Percentiles rank a stretch among this genome's conserved stretches.
Evolutionary conservation across 306 rosid species (phyloP).

Genomic region (Purshia tridentata): DNA sequence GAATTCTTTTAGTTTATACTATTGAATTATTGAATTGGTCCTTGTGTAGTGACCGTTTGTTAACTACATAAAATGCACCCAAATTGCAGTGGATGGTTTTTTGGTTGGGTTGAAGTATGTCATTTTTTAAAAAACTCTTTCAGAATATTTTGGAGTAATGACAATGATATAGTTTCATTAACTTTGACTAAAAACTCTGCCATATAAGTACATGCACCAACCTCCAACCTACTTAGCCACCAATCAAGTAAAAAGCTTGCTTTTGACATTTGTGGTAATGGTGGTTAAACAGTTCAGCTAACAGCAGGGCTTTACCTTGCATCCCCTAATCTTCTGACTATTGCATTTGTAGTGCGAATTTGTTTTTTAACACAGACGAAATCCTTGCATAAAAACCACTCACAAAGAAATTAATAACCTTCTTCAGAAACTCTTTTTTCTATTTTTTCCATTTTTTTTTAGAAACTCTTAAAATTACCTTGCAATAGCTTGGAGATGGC

Average conservation of each 20-base stretch:
- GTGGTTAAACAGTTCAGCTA: background rate
- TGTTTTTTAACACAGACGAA: no score
- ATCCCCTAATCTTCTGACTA: background rate
- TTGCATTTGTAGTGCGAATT: no score
- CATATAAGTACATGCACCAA: background rate
- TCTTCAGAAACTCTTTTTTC: no score
- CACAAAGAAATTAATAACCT: no score
- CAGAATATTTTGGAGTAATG: no score
- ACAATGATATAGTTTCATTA: background rate
- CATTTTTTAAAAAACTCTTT: background rate
- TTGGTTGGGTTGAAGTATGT: background rate
- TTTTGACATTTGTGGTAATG: background rate
- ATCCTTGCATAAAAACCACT: no score
- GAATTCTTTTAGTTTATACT: background rate
- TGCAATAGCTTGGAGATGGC: background rate
- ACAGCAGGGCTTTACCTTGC: no score
- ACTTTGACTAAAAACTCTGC: constrained; percentile 2
- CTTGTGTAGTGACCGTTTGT: background rate
- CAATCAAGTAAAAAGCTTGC: background rate
- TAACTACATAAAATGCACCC: background rate
- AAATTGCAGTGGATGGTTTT: background rate
- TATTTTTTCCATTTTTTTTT: no score
- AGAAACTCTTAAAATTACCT: background rate
- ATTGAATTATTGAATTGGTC: background rate
- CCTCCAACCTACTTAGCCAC: background rate